Base-by-base conservation (phyloP, 2,329 filamentous ascomycete genomes). In the Penicillium olsonii region DNA sequence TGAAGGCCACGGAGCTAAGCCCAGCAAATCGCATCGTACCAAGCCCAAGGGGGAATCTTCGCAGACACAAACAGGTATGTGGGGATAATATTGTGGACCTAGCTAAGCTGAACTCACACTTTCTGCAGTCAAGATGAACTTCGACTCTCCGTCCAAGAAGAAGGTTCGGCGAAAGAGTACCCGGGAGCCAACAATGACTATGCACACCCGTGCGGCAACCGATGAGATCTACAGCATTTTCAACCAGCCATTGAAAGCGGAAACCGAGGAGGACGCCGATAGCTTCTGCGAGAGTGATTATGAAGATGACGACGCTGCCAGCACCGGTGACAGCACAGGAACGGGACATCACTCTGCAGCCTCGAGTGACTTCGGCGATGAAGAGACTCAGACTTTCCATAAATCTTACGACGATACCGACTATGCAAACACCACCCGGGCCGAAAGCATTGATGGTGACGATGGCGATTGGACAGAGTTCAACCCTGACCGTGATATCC, bases 141-240 rank as follows among this genome's bases (percentile, higher is more conserved):
- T 97, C 46, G 90, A 94, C 63, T 96, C 92, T 2, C 92, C 92
- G 0, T 88, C 88, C 0, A 83, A 85, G n/a, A 85, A 84, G 4
- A 97, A 95, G 70, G 80, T 92, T 47, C 87, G 86, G 56, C 89
- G 89, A 69, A 94, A 88, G 68, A 85, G 85, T 43, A 79, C 79
- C 10, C 74, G 78, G 29, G 92, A 97, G 70, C 89, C 92, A n/a
- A 99, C 94, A 2, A 96, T 99, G 92, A 99, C 94, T 0, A 83
- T 99, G 57, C 91, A 97, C 66, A 99, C 94, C 11, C 89, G 84
- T 61, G 92, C 94, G 57, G 94, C 94, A 4, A 96, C 92, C 54
- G 92, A 97, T 61, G 94, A 99, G 61, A 96, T 99, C 44, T 97
- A 97, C 64, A 91, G 91, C 50, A 90, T 99, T 40, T 99, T 97